Conservation (phyloP, 805 yeast species). For the Wickerhamomyces canadensis region DNA sequence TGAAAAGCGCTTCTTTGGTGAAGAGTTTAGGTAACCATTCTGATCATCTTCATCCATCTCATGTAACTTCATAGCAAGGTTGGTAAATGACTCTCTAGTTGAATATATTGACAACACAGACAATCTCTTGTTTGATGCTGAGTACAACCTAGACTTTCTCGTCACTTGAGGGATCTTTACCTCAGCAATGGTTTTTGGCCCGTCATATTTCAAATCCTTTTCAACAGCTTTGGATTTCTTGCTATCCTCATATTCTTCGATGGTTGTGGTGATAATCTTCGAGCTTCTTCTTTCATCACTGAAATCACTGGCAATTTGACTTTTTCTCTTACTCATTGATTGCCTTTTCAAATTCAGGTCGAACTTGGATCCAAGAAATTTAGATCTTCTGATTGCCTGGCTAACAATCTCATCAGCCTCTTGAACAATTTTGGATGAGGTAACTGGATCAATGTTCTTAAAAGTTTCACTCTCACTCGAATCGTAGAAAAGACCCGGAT, state of each 20-base stretch:
- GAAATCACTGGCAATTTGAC: constrained; percentile 7
- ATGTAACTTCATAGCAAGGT: constrained; percentile 42
- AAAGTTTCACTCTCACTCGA: constrained; percentile 6
- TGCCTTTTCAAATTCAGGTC: constrained; percentile 29
- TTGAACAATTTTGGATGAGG: constrained; percentile 9
- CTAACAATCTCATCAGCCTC: constrained; percentile 26
- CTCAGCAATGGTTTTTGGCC: constrained; percentile 52
- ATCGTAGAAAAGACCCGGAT: constrained; percentile 34
- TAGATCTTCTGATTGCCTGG: constrained; percentile 39
- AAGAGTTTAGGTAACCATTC: constrained; percentile 1
- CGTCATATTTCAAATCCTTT: constrained; percentile 15
- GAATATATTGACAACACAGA: constrained; percentile 71
- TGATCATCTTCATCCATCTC: constrained; percentile 11
- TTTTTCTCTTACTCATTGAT: constrained; percentile 12
- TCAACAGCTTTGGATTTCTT: constrained; percentile 12
- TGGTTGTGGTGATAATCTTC: constrained; percentile 22
- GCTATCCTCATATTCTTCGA: constrained; percentile 16
- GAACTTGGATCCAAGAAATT: constrained; percentile 36
- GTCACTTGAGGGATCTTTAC: constrained; percentile 68
- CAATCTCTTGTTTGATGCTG: constrained; percentile 58
- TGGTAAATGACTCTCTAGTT: constrained; percentile 57
- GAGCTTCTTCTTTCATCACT: constrained; percentile 12
- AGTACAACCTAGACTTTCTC: constrained; percentile 57
- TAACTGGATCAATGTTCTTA: too few species aligned
- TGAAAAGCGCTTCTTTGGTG: constrained; percentile 6